Conservation (phyloP, 805 yeast species). For the Saturnispora hagleri region DNA sequence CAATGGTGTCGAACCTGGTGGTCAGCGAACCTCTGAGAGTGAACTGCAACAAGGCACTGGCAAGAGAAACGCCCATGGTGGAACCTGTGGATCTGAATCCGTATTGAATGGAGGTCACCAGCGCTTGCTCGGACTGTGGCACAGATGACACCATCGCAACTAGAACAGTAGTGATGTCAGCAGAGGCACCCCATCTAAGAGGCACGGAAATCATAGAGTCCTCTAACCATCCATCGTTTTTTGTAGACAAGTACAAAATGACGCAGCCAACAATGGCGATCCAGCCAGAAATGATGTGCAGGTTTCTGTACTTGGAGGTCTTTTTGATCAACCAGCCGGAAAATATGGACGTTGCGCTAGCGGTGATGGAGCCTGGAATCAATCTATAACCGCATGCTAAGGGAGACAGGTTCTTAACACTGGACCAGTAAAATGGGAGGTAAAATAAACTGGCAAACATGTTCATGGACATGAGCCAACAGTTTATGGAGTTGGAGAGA, state of each 20-base stretch:
- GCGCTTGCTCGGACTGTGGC: conserved; percentile 60
- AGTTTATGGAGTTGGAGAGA: conserved; percentile 53
- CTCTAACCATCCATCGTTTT: conserved; percentile 17
- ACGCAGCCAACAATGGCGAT: conserved; percentile 42
- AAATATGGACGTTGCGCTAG: conserved; percentile 55
- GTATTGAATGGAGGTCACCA: conserved; percentile 83
- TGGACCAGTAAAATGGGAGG: conserved; percentile 52
- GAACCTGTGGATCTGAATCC: conserved; percentile 52
- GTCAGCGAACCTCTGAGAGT: conserved; percentile 12
- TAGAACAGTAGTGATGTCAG: conserved; percentile 60
- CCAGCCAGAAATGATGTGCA: conserved; percentile 30
- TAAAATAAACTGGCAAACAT: conserved; percentile 56
- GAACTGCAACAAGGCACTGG: conserved; percentile 38
- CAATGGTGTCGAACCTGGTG: conserved; percentile 12
- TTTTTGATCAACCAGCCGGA: conserved; percentile 59
- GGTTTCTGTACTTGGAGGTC: conserved; percentile 54
- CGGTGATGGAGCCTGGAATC: conserved; percentile 55
- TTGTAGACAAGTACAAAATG: conserved; percentile 22
- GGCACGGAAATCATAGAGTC: conserved; percentile 40
- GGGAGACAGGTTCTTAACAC: conserved; percentile 22
- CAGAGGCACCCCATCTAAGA: conserved; percentile 59
- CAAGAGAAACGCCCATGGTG: conserved; percentile 43
- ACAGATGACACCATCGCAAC: conserved; percentile 73
- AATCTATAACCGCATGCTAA: conserved; percentile 33
- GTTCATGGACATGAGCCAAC: conserved; percentile 65